Conservation (phyloP, 148 eudicot species). For the Cornus suecica region DNA sequence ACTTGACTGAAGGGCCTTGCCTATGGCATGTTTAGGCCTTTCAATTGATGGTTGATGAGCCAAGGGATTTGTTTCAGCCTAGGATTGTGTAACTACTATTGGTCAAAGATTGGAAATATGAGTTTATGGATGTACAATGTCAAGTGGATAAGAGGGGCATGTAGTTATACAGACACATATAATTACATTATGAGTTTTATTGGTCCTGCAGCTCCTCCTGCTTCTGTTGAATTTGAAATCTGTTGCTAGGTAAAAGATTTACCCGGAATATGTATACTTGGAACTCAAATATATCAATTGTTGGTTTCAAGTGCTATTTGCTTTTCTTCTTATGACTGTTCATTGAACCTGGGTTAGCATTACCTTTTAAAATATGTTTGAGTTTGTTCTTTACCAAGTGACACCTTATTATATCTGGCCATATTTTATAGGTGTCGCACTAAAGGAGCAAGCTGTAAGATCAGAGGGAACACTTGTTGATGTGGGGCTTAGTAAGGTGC, state of each 20-base stretch:
- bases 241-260: background rate
- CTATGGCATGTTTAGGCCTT: too few species aligned
- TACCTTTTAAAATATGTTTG: background rate
- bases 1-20: too few species aligned
- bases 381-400: conserved; percentile 1
- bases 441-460: conserved; percentile 47
- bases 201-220: background rate
- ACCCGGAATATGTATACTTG: background rate
- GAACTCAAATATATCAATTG: background rate
- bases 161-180: background rate
- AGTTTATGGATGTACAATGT: background rate
- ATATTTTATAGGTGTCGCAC: conserved; percentile 63
- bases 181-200: background rate
- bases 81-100: too few species aligned
- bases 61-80: too few species aligned
- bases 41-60: too few species aligned
- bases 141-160: background rate
- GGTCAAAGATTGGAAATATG: background rate
- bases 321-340: background rate
- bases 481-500: conserved; percentile 90
- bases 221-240: background rate
- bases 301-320: too few species aligned
- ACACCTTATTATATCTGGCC: conserved; percentile 10
- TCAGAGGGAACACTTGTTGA: conserved; percentile 70
- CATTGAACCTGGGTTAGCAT: background rate